Evolutionary conservation across 2,329 filamentous ascomycete species (phyloP), one percentile per base, ranked within the genome.

Genomic region (Cercospora brassicicola): DNA sequence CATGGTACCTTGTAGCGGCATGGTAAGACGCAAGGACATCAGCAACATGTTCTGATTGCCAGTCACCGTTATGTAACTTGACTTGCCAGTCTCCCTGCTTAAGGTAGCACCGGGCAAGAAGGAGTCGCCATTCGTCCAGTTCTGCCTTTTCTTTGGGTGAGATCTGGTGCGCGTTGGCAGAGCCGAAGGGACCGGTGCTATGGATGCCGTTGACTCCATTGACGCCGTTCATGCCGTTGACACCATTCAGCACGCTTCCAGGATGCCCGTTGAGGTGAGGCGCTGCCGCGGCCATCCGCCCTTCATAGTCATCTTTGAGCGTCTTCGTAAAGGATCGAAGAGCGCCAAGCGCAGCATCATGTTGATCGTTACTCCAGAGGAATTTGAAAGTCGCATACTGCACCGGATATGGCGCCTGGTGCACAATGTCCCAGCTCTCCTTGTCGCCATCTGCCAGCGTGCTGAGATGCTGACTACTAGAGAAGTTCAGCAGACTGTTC

Each of bases 371-470:
- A 68, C 94, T 92, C 95, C 96, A 99, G 79, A 96, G 90, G 78
- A 93, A 99, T 80, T 99, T 99, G 80, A 97, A 89, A 20, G 96
- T 90, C n/a, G 95, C 94, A 79, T 99, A 99, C 36, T 93, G 91
- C 60, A 99, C 92, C 69, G 94, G 92, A 28, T 94, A 91, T 76
- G 89, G 72, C 81, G 87, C 80, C 78, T 85, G 78, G 55, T 81
- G 76, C 4, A 78, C 74, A 56, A 74, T 68, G 23, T 64, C 65
- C 72, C 72, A 73, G 57, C 65, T 67, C 26, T 56, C 62, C 30
- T 59, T 67, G 18, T 69, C 67, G n/a, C 67, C 67, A 15, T 72
- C 72, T n/a, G 72, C 66, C 20, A 73, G 60, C n/a, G 64, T 76
- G n/a, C 71, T 72, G 68, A 90, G 55, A 39, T 65, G 56, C 18